A percentile compares a stretch with the other conserved stretches of the same genome.
phyloP scores from a whole-genome alignment of 805 yeast species.

The Sugiyamaella boreocaroliniensis region DNA sequence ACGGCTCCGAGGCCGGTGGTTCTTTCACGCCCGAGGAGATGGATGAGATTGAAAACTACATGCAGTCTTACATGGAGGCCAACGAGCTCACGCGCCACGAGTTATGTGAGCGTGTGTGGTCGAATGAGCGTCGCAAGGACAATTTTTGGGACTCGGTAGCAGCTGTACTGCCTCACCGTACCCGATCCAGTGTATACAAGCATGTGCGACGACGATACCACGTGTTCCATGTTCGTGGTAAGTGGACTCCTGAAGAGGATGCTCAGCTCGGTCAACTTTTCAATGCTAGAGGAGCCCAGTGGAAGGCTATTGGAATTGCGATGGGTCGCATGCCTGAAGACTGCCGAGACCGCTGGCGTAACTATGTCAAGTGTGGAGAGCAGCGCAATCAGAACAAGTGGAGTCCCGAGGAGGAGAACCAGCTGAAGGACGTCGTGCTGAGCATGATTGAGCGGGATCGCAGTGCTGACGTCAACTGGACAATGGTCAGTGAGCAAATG shows the following conservation, averaged over 20 bases:
- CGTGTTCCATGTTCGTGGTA: slow-evolving; percentile 79
- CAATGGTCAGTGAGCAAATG: slow-evolving; percentile 82
- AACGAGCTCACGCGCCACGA: slow-evolving; percentile 57
- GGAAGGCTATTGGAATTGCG: slow-evolving; percentile 76
- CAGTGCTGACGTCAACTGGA: slow-evolving; percentile 66
- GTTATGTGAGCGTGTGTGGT: slow-evolving; percentile 82
- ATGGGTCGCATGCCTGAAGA: slow-evolving; percentile 97
- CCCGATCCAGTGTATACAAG: slow-evolving; percentile 85
- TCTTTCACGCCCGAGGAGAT: slow-evolving; percentile 60
- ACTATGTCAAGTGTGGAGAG: slow-evolving; percentile 86
- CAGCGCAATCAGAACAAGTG: slow-evolving; percentile 73
- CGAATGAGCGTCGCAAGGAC: slow-evolving; percentile 76
- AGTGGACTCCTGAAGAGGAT: slow-evolving; percentile 85
- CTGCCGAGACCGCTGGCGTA: slow-evolving; percentile 94
- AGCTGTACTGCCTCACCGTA: slow-evolving; percentile 72
- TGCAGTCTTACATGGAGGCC: slow-evolving; percentile 59
- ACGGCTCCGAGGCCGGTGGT: slow-evolving; percentile 29
- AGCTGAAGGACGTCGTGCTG: slow-evolving; percentile 48
- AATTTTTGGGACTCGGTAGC: slow-evolving; percentile 83
- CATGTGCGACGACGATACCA: slow-evolving; percentile 89
- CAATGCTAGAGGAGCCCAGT: slow-evolving; percentile 65
- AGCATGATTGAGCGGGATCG: slow-evolving; percentile 40
- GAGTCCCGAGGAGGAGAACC: slow-evolving; percentile 65
- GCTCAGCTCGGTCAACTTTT: slow-evolving; percentile 55
- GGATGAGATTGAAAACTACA: slow-evolving; percentile 64